These are phyloP conservation scores for Trypanosoma conorhini DNA, from an alignment of 208 protist species.

Conservation along the genomic window DNA sequence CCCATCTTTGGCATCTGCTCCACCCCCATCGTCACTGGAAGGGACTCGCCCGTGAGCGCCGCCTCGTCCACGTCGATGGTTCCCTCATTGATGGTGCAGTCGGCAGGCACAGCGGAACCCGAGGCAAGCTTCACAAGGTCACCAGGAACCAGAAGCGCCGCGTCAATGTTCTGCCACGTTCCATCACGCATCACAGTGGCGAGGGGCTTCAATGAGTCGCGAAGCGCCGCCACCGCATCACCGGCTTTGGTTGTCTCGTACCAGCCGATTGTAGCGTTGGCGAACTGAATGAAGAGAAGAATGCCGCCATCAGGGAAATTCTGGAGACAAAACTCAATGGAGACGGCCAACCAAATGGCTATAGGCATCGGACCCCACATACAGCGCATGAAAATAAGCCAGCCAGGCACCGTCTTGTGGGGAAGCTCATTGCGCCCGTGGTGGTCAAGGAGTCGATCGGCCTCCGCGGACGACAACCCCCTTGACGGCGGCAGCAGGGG, in stretches of 20 bases:
- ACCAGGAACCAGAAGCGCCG: conserved; percentile 89
- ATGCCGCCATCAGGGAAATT: conserved; percentile 88
- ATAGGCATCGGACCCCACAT: conserved; percentile 89
- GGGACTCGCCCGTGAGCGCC: conserved; percentile 95
- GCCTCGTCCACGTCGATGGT: conserved; percentile 94
- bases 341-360: conserved; percentile 89
- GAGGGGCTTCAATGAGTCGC: conserved; percentile 81
- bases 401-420: conserved; percentile 75
- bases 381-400: conserved; percentile 76
- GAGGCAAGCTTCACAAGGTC: conserved; percentile 92
- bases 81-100: conserved; percentile 88
- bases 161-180: conserved; percentile 78
- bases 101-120: conserved; percentile 93
- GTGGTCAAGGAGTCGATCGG: conserved; percentile 58
- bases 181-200: conserved; percentile 86
- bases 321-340: conserved; percentile 86
- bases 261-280: conserved; percentile 85
- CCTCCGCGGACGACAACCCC: conserved; percentile 67
- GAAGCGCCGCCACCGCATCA: conserved; percentile 93
- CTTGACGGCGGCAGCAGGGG: conserved; percentile 33
- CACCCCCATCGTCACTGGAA: conserved; percentile 89
- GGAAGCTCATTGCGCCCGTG: conserved; percentile 79
- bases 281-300: conserved; percentile 84
- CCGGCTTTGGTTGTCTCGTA: conserved; percentile 94
- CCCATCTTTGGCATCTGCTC: conserved; percentile 93